Percentiles rank a stretch among this genome's conserved stretches.
phyloP scores from a whole-genome alignment of 106 monocot genomes.

The Phalaenopsis aphrodite region DNA sequence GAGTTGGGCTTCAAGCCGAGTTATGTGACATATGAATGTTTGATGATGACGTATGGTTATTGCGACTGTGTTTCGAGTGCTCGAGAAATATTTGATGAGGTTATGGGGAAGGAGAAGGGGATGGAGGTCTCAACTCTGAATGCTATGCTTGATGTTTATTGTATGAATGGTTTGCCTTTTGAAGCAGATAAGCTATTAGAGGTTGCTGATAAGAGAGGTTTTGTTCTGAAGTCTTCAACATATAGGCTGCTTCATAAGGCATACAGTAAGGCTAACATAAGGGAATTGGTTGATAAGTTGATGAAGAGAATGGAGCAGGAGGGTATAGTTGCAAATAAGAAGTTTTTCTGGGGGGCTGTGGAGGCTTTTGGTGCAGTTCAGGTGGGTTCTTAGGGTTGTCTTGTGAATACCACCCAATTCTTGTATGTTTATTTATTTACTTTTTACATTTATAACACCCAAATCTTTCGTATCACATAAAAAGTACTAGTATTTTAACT shows the following conservation, averaged over 20 bases:
- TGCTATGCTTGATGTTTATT: slow-evolving; percentile 90
- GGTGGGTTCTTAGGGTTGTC: not conserved
- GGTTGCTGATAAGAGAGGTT: slow-evolving; percentile 26
- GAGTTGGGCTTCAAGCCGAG: slow-evolving; percentile 70
- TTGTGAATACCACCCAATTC: too few species aligned
- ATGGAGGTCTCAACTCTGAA: slow-evolving; percentile 71
- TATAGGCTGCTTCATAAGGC: slow-evolving; percentile 85
- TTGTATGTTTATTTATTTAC: too few species aligned
- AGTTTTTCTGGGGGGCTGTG: slow-evolving; percentile 77
- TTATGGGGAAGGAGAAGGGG: slow-evolving; percentile 31
- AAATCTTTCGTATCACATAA: too few species aligned
- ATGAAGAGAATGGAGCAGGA: slow-evolving; percentile 62
- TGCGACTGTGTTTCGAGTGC: slow-evolving; percentile 76
- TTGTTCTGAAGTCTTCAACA: slow-evolving; percentile 54
- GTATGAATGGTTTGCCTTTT: slow-evolving; percentile 53
- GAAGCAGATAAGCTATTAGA: slow-evolving; percentile 75
- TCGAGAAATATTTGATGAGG: slow-evolving; percentile 74
- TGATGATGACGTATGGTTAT: slow-evolving; percentile 76
- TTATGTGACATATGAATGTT: slow-evolving; percentile 69
- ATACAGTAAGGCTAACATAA: slow-evolving; percentile 64
- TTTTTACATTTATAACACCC: too few species aligned
- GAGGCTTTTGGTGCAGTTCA: slow-evolving; percentile 41
- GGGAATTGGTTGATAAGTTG: slow-evolving; percentile 57
- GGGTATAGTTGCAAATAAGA: slow-evolving; percentile 91
- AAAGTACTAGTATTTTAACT: too few species aligned